Evolutionary conservation across 2,329 filamentous ascomycete genomes (phyloP).

Genomic region (Bipolaris victoriae): DNA sequence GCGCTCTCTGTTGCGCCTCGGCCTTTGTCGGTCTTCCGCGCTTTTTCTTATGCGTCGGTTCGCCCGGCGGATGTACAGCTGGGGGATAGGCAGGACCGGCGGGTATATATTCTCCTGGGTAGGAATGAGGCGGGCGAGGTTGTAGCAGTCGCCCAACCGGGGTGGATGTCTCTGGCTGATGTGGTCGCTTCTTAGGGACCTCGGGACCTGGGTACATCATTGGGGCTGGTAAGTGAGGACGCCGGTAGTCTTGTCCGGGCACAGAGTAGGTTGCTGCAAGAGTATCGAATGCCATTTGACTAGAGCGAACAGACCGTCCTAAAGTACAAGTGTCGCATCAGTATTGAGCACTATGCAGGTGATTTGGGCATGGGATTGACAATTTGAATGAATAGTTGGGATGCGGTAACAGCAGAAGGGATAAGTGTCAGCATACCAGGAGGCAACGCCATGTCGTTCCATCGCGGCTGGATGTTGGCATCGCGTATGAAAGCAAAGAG

Average conservation of each 20-base stretch:
- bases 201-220: slow-evolving; percentile 44
- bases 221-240: slow-evolving; percentile 38
- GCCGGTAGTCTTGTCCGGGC: slow-evolving; percentile 35
- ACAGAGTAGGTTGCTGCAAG: slow-evolving; percentile 33
- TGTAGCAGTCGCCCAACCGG: slow-evolving; percentile 53
- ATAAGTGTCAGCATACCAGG: slow-evolving; percentile 49
- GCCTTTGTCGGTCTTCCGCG: slow-evolving; percentile 57
- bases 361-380: neutral
- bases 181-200: slow-evolving; percentile 45
- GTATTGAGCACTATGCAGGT: neutral
- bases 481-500: slow-evolving; percentile 55
- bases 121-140: slow-evolving; percentile 51
- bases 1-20: slow-evolving; percentile 53
- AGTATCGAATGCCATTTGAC: slow-evolving; percentile 45
- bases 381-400: neutral
- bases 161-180: slow-evolving; percentile 38
- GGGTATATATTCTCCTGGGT: slow-evolving; percentile 39
- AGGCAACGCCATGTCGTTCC: slow-evolving; percentile 58
- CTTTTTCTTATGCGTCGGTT: slow-evolving; percentile 54
- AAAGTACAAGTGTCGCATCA: slow-evolving; percentile 16
- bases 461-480: slow-evolving; percentile 53
- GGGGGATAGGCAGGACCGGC: slow-evolving; percentile 39
- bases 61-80: slow-evolving; percentile 36
- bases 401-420: neutral
- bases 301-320: slow-evolving; percentile 48